These are phyloP conservation scores for Linnemannia schmuckeri DNA, from an alignment of 192 early-diverging fungal species.

Conservation along the genomic window DNA sequence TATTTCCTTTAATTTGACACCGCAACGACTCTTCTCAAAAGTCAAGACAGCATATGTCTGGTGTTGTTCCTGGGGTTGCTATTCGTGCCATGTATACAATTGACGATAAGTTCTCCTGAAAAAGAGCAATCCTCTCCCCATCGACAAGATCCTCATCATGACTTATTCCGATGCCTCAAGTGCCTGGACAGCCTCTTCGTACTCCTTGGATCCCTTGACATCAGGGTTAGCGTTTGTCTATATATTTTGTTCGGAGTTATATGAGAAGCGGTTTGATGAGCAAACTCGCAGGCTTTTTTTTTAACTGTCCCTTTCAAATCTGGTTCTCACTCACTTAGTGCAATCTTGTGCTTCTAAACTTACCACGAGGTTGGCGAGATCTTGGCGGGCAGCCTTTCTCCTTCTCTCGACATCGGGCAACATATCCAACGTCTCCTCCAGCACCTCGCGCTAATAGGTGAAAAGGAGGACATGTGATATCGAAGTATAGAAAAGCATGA, in stretches of 20 bases:
- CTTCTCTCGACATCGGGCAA: constrained; percentile 71
- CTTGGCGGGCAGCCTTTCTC: constrained; percentile 60
- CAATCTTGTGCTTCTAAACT: constrained; percentile 2
- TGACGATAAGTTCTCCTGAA: neutral
- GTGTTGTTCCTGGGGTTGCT: no score
- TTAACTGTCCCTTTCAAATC: neutral
- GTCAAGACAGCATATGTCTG: no score
- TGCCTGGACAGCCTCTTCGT: constrained; percentile 40
- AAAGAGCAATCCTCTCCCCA: neutral
- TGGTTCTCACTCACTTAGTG: no score
- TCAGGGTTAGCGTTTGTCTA: constrained; percentile 44
- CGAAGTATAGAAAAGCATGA: no score
- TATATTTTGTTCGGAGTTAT: neutral
- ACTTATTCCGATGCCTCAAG: constrained; percentile 31
- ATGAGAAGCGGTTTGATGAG: neutral
- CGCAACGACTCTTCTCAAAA: no score
- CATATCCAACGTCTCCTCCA: constrained; percentile 72
- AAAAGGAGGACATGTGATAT: no score
- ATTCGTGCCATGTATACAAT: no score
- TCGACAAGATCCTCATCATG: no score
- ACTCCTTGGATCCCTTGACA: constrained; percentile 48
- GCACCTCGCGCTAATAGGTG: constrained; percentile 64
- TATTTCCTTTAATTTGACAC: no score
- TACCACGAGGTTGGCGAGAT: constrained; percentile 63
- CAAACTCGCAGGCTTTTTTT: no score